Evolutionary conservation across 768 basidiomycete species (phyloP).

Genomic region (Kwoniella mangroviensis): DNA sequence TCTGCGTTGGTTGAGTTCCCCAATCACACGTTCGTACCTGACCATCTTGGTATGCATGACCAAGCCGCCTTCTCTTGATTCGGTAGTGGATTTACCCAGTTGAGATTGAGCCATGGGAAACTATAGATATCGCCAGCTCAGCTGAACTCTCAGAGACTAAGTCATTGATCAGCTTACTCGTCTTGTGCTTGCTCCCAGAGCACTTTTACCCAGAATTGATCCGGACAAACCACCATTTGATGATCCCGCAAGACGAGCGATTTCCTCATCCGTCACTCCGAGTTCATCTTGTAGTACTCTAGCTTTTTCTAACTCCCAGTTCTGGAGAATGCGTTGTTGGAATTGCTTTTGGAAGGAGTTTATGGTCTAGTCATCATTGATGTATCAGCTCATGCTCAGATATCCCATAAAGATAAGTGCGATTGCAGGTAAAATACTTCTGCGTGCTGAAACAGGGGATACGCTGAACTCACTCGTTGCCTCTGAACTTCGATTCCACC

Average conservation of each 20-base stretch:
- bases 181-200: conserved; percentile 43
- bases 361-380: conserved; percentile 35
- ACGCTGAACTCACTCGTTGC: conserved; percentile 37
- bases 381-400: neutral
- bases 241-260: conserved; percentile 25
- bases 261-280: conserved; percentile 51
- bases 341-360: conserved; percentile 49
- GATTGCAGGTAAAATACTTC: neutral
- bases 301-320: conserved; percentile 51
- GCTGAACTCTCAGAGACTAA: no score
- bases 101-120: conserved; percentile 47
- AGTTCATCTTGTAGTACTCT: conserved; percentile 50
- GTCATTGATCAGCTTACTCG: no score
- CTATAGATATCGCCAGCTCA: conserved; percentile 10
- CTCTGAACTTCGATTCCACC: conserved; percentile 50
- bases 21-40: conserved; percentile 84
- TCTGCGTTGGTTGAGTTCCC: conserved; percentile 56
- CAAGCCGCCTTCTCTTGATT: conserved; percentile 42
- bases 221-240: conserved; percentile 23
- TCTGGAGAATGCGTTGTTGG: conserved; percentile 47
- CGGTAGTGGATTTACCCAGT: conserved; percentile 25
- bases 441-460: neutral
- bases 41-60: conserved; percentile 67
- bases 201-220: conserved; percentile 39
- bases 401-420: no score